These are phyloP conservation scores for Sclerotinia subarctica DNA, from an alignment of 2,329 filamentous ascomycete species.

Conservation along the genomic window DNA sequence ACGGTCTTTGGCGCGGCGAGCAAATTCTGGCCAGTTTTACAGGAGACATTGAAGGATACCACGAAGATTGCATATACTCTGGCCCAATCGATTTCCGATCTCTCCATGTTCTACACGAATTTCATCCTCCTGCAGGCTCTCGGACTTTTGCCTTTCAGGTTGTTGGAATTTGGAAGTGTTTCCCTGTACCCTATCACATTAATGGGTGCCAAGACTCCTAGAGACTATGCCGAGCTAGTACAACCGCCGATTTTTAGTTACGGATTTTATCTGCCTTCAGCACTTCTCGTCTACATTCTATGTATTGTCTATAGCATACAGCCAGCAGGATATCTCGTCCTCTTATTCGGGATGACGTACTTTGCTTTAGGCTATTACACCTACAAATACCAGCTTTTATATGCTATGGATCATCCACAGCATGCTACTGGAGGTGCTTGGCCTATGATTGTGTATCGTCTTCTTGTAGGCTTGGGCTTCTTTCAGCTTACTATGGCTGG, in stretches of 20 bases:
- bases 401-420: constrained; percentile 96
- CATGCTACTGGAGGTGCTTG: constrained; percentile 91
- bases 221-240: constrained; percentile 80
- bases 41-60: constrained; percentile 73
- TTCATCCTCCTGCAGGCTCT: constrained; percentile 91
- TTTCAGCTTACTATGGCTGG: constrained; percentile 92
- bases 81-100: constrained; percentile 67
- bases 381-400: constrained; percentile 96
- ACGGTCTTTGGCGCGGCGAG: constrained; percentile 80
- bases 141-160: constrained; percentile 88
- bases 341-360: constrained; percentile 79
- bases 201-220: constrained; percentile 78
- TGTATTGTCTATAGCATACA: constrained; percentile 93
- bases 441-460: constrained; percentile 93
- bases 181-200: constrained; percentile 77
- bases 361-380: constrained; percentile 81
- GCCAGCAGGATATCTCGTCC: constrained; percentile 72
- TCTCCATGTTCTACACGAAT: constrained; percentile 86
- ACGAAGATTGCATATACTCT: constrained; percentile 72
- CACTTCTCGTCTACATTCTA: constrained; percentile 89
- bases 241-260: constrained; percentile 89
- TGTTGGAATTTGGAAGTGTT: constrained; percentile 86
- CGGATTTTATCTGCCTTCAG: constrained; percentile 91
- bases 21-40: constrained; percentile 68
- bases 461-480: constrained; percentile 79